A percentile compares a stretch with the other conserved stretches of the same genome.
Conservation (phyloP, 306 rosid species). For the Astragalus membranaceus region DNA sequence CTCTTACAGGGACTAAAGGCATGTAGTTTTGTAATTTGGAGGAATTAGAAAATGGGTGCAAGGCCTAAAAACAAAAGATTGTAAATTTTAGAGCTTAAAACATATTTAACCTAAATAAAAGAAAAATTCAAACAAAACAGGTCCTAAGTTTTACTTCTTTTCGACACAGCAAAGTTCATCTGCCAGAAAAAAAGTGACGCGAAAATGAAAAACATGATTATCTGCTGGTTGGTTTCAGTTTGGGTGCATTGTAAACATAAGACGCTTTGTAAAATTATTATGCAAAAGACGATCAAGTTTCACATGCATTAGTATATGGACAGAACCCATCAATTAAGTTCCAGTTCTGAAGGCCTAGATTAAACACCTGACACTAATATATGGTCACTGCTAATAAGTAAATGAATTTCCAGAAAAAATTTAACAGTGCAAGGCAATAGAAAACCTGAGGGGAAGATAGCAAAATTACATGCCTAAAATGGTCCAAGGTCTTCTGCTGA, state of each 20-base stretch:
- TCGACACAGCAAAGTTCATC: neutral
- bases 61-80: no score
- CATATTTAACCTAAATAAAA: no score
- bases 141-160: neutral
- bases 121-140: neutral
- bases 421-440: constrained; percentile 1
- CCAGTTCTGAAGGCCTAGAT: neutral
- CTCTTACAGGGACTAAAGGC: no score
- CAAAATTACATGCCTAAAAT: constrained; percentile 62
- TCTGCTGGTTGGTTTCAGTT: neutral
- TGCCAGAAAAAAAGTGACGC: neutral
- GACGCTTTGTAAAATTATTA: neutral
- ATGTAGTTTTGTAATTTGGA: no score
- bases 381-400: neutral
- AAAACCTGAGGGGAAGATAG: constrained; percentile 82
- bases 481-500: constrained; percentile 66
- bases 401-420: neutral
- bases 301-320: neutral
- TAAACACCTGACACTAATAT: neutral
- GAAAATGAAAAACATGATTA: neutral
- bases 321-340: neutral
- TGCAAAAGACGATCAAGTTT: neutral
- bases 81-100: no score
- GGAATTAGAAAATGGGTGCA: no score
- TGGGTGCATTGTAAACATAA: neutral